Base-by-base conservation (phyloP, 495 filamentous ascomycete genomes). In the Niebla homalea region DNA sequence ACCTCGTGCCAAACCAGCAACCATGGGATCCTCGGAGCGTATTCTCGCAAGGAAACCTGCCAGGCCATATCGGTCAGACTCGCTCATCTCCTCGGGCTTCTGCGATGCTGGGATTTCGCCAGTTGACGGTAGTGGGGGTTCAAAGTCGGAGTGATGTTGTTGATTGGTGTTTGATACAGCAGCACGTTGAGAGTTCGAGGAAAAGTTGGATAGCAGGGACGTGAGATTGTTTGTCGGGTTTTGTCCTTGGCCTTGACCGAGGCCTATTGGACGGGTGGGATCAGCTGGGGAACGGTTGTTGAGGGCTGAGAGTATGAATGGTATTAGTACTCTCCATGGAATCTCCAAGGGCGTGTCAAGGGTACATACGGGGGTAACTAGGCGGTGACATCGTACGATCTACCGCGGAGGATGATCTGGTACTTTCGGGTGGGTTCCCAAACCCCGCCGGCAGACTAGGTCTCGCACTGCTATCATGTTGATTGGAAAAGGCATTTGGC, bases 51-150 rank as follows among this genome's bases (percentile, higher is more conserved):
- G 72, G 35, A 93, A 69, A 0, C 89, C 89, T 46, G 83, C 80
- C 18, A 95, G 67, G 22, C 89, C 88, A 64, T 80, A 94, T 49
- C 77, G 81, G 60, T 95, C 89, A 15, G 80, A 71, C 35, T 85
- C 78, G 37, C 76, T 77, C 88, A 94, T 89, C 48, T 85, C 77
- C 22, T 79, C 72, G 21, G 88, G 66, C 46, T 82, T 81, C 36
- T 43, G 44, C 12, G 39, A 21, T 32, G 52, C n/a, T 53, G 54
- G 16, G 23, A 37, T 35, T 52, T 52, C 18, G 19, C 40, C 14
- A 38, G 51, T 55, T 68, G 68, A 48, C 67, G 60, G 36, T 68
- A 64, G 29, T 62, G 16, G 59, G 63, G 55, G 64, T 62, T 55
- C 39, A 35, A 36, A 48, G 45, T 48, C 45, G 23, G 45, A 14